Percentiles rank a stretch among this genome's conserved stretches.
phyloP scores from a whole-genome alignment of 1,139 yeast genomes.

The Hansenula anomala region DNA sequence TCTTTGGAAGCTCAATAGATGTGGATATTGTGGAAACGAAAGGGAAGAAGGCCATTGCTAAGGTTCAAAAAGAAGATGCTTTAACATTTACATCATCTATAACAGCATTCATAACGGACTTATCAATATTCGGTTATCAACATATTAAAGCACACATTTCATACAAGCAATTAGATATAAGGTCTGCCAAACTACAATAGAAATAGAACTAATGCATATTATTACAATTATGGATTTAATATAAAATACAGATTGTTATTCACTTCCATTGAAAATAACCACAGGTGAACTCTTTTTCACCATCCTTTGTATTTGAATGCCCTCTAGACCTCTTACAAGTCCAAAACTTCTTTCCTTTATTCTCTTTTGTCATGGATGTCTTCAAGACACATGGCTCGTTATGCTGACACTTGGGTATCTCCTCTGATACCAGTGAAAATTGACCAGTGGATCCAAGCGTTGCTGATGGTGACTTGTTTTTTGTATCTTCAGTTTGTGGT shows the following conservation, averaged over 20 bases:
- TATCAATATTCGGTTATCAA: slow-evolving; percentile 21
- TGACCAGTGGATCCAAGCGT: slow-evolving; percentile 11
- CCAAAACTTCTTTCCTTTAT: slow-evolving; percentile 58
- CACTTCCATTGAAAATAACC: slow-evolving; percentile 37
- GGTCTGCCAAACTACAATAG: neutral
- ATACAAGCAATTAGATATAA: slow-evolving; percentile 13
- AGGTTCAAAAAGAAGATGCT: slow-evolving; percentile 25
- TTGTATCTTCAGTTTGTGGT: neutral
- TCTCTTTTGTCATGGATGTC: slow-evolving; percentile 40
- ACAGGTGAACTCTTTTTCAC: slow-evolving; percentile 27
- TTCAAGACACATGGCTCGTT: slow-evolving; percentile 42
- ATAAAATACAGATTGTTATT: neutral
- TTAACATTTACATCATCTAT: slow-evolving; percentile 25
- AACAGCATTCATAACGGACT: slow-evolving; percentile 23
- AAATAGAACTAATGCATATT: slow-evolving; percentile 5
- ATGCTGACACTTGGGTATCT: slow-evolving; percentile 49
- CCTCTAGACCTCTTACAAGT: slow-evolving; percentile 40
- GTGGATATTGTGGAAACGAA: slow-evolving; percentile 22
- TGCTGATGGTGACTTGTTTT: neutral
- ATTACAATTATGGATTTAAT: slow-evolving; percentile 8
- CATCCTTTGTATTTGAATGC: slow-evolving; percentile 11
- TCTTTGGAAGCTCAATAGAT: slow-evolving; percentile 33
- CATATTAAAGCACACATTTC: slow-evolving; percentile 18
- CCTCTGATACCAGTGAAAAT: slow-evolving; percentile 12
- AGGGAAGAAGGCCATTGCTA: slow-evolving; percentile 21